Conservation (phyloP, 768 basidiomycete species). For the Cyathus striatus region DNA sequence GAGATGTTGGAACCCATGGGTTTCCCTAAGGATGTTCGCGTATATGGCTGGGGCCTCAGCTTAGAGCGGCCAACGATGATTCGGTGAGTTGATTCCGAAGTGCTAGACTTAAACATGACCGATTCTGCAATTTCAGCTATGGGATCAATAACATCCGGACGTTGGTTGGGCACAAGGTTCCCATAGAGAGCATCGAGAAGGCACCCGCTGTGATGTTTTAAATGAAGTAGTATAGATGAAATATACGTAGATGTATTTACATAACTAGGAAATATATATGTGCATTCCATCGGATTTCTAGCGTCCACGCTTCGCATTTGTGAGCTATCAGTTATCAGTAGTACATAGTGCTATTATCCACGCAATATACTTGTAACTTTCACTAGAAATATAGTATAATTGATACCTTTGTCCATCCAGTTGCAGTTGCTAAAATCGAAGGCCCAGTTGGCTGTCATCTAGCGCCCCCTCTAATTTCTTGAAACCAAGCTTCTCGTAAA, state of each 20-base stretch:
- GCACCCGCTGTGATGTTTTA: constrained; percentile 91
- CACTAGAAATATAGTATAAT: no score
- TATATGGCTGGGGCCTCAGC: constrained; percentile 94
- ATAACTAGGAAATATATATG: background rate
- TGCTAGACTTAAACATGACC: constrained; percentile 1
- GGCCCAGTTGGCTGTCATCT: constrained; percentile 44
- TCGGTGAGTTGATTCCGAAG: constrained; percentile 47
- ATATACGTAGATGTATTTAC: background rate
- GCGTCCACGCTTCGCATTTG: no score
- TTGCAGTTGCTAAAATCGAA: constrained; percentile 35
- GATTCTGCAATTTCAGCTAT: constrained; percentile 49
- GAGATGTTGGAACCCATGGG: constrained; percentile 99
- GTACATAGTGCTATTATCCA: no score
- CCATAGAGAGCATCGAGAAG: constrained; percentile 83
- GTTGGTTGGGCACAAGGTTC: constrained; percentile 94
- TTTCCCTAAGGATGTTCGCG: constrained; percentile 91
- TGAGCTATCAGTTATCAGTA: no score
- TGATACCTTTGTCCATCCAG: no score
- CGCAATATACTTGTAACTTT: no score
- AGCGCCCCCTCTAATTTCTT: constrained; percentile 46
- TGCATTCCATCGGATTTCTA: no score
- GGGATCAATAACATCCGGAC: constrained; percentile 97
- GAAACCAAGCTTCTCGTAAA: constrained; percentile 65
- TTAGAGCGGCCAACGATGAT: constrained; percentile 99
- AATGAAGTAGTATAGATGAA: constrained; percentile 1